Evolutionary conservation across 306 rosid genomes (phyloP).

Genomic region (Cyclanthera cordifolia): DNA sequence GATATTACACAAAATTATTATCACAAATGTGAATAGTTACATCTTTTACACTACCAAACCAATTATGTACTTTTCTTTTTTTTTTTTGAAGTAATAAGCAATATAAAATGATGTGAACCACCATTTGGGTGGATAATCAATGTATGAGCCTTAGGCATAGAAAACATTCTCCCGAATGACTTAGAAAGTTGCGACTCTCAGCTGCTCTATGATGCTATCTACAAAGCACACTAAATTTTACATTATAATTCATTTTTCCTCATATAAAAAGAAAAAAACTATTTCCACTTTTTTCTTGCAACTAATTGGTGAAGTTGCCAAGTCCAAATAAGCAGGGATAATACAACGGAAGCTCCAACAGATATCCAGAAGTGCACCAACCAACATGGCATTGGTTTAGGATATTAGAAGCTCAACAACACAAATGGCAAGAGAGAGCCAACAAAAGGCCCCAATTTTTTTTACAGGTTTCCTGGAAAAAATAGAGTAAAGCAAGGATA

Average conservation of each 20-base stretch:
- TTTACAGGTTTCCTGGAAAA: constrained; percentile 64
- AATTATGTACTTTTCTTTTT: too few relatives aligned
- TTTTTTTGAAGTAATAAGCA: too few relatives aligned
- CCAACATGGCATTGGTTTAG: constrained; percentile 85
- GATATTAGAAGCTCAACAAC: constrained; percentile 92
- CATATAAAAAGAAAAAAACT: constrained; percentile 10
- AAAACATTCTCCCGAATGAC: constrained; percentile 2
- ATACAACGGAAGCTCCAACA: constrained; percentile 37
- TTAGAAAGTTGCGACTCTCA: not conserved
- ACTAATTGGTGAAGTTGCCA: constrained; percentile 61
- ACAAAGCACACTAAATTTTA: not conserved
- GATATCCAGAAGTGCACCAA: constrained; percentile 55
- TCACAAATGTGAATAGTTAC: too few relatives aligned
- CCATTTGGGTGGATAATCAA: constrained; percentile 3
- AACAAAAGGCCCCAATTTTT: constrained; percentile 95
- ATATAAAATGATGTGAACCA: not conserved
- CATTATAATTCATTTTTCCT: not conserved
- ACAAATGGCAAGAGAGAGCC: constrained; percentile 95
- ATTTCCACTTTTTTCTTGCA: constrained; percentile 51
- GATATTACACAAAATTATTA: too few relatives aligned
- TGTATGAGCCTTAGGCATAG: not conserved
- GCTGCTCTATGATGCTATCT: not conserved
- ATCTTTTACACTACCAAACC: too few relatives aligned
- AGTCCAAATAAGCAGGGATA: constrained; percentile 57
- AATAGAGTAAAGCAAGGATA: not conserved